Conservation (phyloP, 208 protist species). For the Wallacemonas sp. region DNA sequence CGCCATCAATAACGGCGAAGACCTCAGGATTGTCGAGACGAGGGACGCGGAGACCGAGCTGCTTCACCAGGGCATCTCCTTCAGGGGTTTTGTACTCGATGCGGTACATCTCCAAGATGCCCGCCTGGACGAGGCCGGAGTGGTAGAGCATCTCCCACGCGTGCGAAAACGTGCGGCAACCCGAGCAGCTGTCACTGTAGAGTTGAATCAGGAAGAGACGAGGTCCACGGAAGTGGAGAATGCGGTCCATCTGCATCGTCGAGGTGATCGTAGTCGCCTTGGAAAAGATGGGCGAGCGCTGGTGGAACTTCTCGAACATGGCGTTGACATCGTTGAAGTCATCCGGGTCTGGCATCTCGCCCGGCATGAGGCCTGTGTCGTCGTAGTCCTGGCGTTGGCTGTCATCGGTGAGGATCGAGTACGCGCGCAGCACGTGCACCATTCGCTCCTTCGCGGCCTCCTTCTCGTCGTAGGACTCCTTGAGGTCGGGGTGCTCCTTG, state of each 20-base stretch:
- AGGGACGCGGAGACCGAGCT: conserved; percentile 28
- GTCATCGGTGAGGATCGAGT: conserved; percentile 78
- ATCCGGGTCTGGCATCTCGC: conserved; percentile 49
- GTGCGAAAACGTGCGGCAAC: conserved; percentile 54
- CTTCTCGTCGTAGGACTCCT: conserved; percentile 81
- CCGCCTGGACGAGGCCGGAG: conserved; percentile 53
- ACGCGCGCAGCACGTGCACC: conserved; percentile 76
- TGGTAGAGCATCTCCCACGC: conserved; percentile 75
- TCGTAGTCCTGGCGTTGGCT: conserved; percentile 73
- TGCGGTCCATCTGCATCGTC: conserved; percentile 35
- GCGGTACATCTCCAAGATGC: conserved; percentile 76
- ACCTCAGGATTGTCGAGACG: conserved; percentile 33
- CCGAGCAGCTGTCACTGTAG: conserved; percentile 66
- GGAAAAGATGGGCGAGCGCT: conserved; percentile 76
- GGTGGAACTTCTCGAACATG: conserved; percentile 74
- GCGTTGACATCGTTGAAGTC: conserved; percentile 44
- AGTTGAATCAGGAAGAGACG: conserved; percentile 74
- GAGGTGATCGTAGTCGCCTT: conserved; percentile 57
- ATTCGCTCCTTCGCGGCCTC: conserved; percentile 83
- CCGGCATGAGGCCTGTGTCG: conserved; percentile 59
- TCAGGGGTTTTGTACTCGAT: conserved; percentile 71
- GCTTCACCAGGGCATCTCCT: conserved; percentile 32
- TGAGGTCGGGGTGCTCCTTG: conserved; percentile 88
- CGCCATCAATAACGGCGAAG: conserved; percentile 69
- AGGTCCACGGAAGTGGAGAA: conserved; percentile 63